Conservation (phyloP, 345 rosid genomes). For the Eucalyptus shirleyi region DNA sequence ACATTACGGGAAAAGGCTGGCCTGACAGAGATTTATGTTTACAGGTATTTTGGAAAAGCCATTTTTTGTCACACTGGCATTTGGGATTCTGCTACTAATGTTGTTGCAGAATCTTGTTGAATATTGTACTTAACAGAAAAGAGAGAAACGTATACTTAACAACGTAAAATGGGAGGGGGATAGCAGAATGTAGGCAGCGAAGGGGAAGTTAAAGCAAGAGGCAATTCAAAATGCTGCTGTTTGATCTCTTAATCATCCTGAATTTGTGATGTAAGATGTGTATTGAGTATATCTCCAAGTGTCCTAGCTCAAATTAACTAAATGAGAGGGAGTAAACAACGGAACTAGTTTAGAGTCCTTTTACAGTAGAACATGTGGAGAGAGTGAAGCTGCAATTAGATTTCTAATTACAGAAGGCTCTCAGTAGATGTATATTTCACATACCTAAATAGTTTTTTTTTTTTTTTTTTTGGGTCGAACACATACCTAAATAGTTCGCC, state of each 20-base stretch:
- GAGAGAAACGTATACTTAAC: too few relatives aligned
- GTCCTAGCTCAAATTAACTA: neutral
- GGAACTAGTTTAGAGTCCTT: neutral
- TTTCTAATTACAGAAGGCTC: too few relatives aligned
- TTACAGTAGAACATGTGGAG: neutral
- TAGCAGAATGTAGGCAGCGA: neutral
- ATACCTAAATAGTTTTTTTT: too few relatives aligned
- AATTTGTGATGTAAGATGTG: neutral
- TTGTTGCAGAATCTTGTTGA: neutral
- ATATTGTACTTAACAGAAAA: too few relatives aligned
- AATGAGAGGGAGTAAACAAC: neutral
- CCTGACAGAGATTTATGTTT: conserved; percentile 16
- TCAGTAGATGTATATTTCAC: too few relatives aligned
- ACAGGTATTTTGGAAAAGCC: neutral
- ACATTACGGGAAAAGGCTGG: conserved; percentile 41
- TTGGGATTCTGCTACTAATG: neutral
- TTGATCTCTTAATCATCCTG: neutral
- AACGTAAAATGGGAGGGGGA: too few relatives aligned
- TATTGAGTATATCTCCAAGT: neutral
- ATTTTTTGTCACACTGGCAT: neutral
- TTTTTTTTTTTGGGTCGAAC: too few relatives aligned
- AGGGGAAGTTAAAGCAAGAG: neutral
- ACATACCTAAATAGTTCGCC: too few relatives aligned
- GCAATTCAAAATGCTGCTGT: too few relatives aligned
- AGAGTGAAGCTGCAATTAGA: too few relatives aligned